Percentiles rank a stretch among this genome's conserved stretches.
Evolutionary conservation across 2,329 filamentous ascomycete genomes (phyloP).

Genomic region (Dothidotthia symphoricarpi): DNA sequence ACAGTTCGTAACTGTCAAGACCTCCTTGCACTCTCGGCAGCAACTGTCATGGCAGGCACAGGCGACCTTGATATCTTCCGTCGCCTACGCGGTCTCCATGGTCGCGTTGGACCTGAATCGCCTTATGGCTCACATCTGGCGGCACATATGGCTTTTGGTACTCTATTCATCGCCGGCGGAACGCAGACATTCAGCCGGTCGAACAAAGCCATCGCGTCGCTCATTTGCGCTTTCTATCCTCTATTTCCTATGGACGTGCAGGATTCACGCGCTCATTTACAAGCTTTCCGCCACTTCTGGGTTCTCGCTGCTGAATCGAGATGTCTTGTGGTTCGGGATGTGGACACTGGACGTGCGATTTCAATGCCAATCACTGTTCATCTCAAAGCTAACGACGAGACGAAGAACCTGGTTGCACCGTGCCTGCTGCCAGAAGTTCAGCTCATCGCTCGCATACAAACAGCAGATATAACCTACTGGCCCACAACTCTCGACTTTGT

Average conservation of each 20-base stretch:
- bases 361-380: constrained; percentile 68
- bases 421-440: constrained; percentile 64
- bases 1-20: constrained; percentile 91
- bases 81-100: constrained; percentile 82
- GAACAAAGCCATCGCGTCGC: constrained; percentile 77
- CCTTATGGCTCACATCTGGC: constrained; percentile 94
- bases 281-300: constrained; percentile 97
- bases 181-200: constrained; percentile 89
- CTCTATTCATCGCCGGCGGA: constrained; percentile 87
- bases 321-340: constrained; percentile 83
- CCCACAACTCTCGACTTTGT: constrained; percentile 74
- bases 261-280: constrained; percentile 91
- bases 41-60: constrained; percentile 93
- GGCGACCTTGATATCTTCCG: constrained; percentile 85
- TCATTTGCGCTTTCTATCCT: constrained; percentile 91
- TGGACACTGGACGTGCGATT: constrained; percentile 78
- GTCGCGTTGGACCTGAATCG: constrained; percentile 76
- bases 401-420: constrained; percentile 49
- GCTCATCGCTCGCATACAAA: constrained; percentile 61
- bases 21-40: constrained; percentile 73
- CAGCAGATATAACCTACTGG: constrained; percentile 71
- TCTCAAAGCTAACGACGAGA: constrained; percentile 49
- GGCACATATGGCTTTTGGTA: constrained; percentile 84
- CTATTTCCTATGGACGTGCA: constrained; percentile 85
- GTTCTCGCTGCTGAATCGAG: constrained; percentile 87